Base-by-base conservation (phyloP, 345 rosid species). In the Linum tenue region DNA sequence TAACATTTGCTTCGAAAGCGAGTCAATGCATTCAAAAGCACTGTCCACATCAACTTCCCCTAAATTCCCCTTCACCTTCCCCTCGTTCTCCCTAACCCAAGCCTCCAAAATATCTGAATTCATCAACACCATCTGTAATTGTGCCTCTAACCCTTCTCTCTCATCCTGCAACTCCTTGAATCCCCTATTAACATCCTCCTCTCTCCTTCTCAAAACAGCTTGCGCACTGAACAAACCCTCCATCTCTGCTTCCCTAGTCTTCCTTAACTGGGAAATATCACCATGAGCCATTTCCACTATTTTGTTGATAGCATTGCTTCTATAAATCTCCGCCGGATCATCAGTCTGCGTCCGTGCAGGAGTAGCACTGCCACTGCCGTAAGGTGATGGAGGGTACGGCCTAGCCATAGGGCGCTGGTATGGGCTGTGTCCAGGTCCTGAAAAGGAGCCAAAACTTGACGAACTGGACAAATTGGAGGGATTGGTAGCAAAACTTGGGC, bases 61-160 rank as follows among this genome's bases (percentile, higher is more conserved):
- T 37, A 62, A 51, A 16, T 39, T 63, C 55, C 73, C 69, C 35
- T 67, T 67, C 0, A 63, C 48, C 72, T 82, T 88, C 64, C 81
- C 84, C 58, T 84, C 77, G 37, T 94, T 88, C 39, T 84, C 91
- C 58, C 77, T 80, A 62, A 85, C 62, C 99, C 99, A 94, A 0
- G 74, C 70, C 38, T 88, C 92, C 60, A 88, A 62, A 50, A 90
- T 65, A 65, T 84, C 91, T 0, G 82, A 62, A 50, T 90, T 94
- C 95, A 88, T 88, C 68, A 88, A 64, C 5, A 94, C 84, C 63
- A 87, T 72, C 73, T 94, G 99, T 62, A 94, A 62, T 65, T 90
- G 89, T 75, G 84, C 87, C 83, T 94, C 99, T 37, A 94, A 64
- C 1, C 67, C 86, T 56, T 94, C 96, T 68, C 76, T 87, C 78